Evolutionary conservation across 2,329 filamentous ascomycete species (phyloP).

Genomic region (Albifimbria verrucaria): DNA sequence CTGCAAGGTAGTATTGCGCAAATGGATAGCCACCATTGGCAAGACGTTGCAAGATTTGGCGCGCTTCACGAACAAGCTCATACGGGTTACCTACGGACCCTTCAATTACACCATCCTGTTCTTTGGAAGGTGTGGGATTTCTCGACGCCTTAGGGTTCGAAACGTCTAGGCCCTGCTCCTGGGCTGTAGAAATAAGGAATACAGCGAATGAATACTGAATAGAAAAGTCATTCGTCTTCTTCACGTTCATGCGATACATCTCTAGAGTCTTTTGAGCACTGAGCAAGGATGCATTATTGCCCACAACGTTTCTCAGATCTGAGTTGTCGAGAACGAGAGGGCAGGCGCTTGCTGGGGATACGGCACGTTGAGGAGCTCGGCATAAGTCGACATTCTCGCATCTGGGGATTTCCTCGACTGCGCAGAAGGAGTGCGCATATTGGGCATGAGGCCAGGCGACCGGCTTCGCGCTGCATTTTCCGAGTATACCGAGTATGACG

Average conservation of each 20-base stretch:
- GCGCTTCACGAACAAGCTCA: constrained; percentile 80
- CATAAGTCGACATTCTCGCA: constrained; percentile 49
- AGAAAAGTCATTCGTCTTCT: constrained; percentile 88
- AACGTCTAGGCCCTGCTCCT: constrained; percentile 64
- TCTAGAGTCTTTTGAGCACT: constrained; percentile 92
- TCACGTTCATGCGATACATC: constrained; percentile 96
- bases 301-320: constrained; percentile 72
- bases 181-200: constrained; percentile 86
- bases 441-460: constrained; percentile 47
- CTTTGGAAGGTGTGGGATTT: constrained; percentile 44
- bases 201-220: constrained; percentile 97
- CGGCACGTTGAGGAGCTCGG: constrained; percentile 62
- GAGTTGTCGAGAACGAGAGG: constrained; percentile 76
- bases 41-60: constrained; percentile 81
- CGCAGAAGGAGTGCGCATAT: constrained; percentile 44
- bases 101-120: constrained; percentile 29
- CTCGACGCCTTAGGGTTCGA: constrained; percentile 42
- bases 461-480: constrained; percentile 65
- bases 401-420: constrained; percentile 56
- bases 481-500: constrained; percentile 71
- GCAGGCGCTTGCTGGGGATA: constrained; percentile 75
- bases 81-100: constrained; percentile 45
- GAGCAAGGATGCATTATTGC: constrained; percentile 85
- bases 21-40: constrained; percentile 90
- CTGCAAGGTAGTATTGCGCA: constrained; percentile 94